phyloP scores from a whole-genome alignment of 2,329 filamentous ascomycete species.

The Aureobasidium uvarum region DNA sequence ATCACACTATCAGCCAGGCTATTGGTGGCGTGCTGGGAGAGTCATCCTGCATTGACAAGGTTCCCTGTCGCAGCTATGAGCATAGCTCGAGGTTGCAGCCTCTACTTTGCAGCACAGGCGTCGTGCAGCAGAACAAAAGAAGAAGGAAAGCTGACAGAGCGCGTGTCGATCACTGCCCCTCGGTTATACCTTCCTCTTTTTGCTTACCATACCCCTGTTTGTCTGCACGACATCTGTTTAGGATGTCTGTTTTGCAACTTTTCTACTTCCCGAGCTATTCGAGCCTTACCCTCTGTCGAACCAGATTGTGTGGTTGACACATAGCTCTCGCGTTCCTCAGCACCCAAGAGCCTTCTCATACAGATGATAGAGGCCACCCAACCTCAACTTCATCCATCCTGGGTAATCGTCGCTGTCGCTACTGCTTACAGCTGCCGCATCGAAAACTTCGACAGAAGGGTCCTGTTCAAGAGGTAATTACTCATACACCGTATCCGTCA shows the following conservation, averaged over 20 bases:
- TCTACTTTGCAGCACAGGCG: not conserved
- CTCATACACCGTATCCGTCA: too few species aligned
- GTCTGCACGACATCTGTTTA: constrained; percentile 6
- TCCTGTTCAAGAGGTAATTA: too few species aligned
- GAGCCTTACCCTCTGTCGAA: too few species aligned
- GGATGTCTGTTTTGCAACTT: not conserved
- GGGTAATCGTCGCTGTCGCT: too few species aligned
- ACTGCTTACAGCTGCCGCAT: too few species aligned
- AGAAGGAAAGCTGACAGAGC: not conserved
- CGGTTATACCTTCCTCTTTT: not conserved
- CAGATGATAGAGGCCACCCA: too few species aligned
- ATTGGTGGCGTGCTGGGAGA: not conserved
- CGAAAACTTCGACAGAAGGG: too few species aligned
- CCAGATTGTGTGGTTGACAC: too few species aligned
- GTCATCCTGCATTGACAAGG: not conserved
- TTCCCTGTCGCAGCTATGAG: not conserved
- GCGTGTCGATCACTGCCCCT: not conserved
- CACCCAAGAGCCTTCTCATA: too few species aligned
- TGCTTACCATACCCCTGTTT: not conserved
- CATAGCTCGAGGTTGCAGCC: not conserved
- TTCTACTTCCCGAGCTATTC: too few species aligned
- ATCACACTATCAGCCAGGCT: not conserved
- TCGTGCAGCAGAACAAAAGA: not conserved
- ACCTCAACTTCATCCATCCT: too few species aligned
- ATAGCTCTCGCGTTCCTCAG: too few species aligned